Percentiles rank a stretch among this genome's conserved stretches.
Evolutionary conservation across 768 basidiomycete species (phyloP).

Genomic region (Mycena rosella): DNA sequence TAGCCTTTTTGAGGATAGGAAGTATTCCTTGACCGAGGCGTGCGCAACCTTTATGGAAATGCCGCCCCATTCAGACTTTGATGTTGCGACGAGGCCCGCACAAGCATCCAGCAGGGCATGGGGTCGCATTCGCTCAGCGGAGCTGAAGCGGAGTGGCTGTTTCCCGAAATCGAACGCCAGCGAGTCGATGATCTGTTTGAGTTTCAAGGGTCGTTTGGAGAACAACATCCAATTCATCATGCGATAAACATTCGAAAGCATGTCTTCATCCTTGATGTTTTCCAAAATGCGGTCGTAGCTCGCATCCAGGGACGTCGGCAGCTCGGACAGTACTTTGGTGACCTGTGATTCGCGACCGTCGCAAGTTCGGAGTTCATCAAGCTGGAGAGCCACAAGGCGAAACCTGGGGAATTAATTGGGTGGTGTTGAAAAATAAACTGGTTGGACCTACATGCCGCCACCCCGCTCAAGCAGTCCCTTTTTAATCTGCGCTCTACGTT

Average conservation of each 20-base stretch:
- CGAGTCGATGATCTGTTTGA: conserved; percentile 39
- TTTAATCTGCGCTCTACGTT: conserved; percentile 7
- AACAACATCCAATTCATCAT: conserved; percentile 39
- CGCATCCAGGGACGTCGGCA: conserved; percentile 31
- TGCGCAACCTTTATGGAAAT: not conserved
- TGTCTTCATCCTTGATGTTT: conserved; percentile 33
- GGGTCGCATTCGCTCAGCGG: conserved; percentile 10
- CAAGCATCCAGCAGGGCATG: not conserved
- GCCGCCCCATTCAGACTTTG: not conserved
- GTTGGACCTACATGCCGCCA: conserved; percentile 20
- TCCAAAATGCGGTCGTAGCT: conserved; percentile 41
- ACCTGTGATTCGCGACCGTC: conserved; percentile 22
- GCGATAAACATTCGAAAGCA: conserved; percentile 24
- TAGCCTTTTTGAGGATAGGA: not conserved
- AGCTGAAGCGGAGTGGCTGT: conserved; percentile 18
- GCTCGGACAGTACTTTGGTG: conserved; percentile 25
- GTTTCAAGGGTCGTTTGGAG: conserved; percentile 29
- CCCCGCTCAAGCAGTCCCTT: conserved; percentile 6
- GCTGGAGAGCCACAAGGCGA: conserved; percentile 40
- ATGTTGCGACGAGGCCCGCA: conserved; percentile 7
- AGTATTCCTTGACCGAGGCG: conserved; percentile 12
- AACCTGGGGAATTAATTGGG: conserved; percentile 33
- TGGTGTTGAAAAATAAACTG: not conserved
- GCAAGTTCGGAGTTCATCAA: conserved; percentile 36
- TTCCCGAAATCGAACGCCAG: conserved; percentile 35